phyloP scores from a whole-genome alignment of 371 early-diverging fungal species.

The Parasitella parasitica region DNA sequence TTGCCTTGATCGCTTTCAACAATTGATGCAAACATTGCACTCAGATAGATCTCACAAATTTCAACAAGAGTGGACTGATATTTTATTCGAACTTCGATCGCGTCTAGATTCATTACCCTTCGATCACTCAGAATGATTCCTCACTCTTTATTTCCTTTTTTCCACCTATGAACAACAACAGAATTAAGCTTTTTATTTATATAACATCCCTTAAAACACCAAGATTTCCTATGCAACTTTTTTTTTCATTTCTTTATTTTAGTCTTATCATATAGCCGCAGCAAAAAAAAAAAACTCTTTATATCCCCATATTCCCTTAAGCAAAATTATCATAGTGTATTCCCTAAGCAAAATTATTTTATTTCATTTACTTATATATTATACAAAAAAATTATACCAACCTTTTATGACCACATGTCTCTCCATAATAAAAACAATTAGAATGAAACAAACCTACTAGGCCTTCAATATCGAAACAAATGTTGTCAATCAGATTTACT shows the following conservation, averaged over 20 bases:
- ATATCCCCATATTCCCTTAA: neutral
- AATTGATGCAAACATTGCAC: conserved; percentile 15
- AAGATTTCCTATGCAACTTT: neutral
- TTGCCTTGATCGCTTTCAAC: conserved; percentile 20
- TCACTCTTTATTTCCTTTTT: neutral
- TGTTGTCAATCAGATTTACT: neutral
- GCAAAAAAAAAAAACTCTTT: neutral
- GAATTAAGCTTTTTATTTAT: neutral
- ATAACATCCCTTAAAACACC: neutral
- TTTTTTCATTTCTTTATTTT: neutral
- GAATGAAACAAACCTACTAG: no score
- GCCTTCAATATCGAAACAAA: neutral
- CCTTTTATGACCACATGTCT: neutral
- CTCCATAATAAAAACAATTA: neutral
- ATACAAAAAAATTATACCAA: neutral
- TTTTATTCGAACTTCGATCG: conserved; percentile 22
- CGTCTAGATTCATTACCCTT: conserved; percentile 20
- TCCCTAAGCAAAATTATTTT: neutral
- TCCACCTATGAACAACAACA: neutral
- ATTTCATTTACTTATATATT: neutral
- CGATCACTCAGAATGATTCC: neutral
- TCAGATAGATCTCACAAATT: conserved; percentile 15
- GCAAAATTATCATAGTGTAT: no score
- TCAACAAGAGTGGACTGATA: conserved; percentile 26
- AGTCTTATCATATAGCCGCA: neutral